Conservation (phyloP, 108 stramenopile species). For the Epipyxis sp. region DNA sequence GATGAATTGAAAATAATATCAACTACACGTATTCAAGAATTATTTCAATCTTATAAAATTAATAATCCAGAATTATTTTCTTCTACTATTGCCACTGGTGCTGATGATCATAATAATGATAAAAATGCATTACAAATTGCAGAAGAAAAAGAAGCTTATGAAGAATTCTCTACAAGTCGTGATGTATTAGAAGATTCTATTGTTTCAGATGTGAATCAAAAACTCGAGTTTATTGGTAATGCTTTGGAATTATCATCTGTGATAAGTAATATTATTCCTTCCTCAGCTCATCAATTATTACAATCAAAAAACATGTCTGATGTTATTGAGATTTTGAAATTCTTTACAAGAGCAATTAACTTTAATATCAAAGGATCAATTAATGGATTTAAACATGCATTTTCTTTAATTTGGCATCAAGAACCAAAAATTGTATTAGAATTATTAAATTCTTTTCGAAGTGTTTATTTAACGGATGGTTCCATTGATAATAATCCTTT, state of each 20-base stretch:
- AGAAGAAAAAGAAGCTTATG: background rate
- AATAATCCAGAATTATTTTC: background rate
- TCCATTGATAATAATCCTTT: background rate
- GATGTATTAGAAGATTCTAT: background rate
- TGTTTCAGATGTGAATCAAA: background rate
- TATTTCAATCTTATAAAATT: no score
- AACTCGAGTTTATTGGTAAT: background rate
- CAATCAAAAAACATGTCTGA: background rate
- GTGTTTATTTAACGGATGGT: conserved; percentile 22
- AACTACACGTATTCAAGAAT: background rate
- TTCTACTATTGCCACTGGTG: background rate
- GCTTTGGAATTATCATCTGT: background rate
- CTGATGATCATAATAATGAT: background rate
- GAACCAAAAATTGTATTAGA: background rate
- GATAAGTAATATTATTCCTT: background rate
- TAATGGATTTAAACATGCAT: background rate
- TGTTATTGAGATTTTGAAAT: conserved; percentile 7
- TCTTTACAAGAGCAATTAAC: conserved; percentile 1
- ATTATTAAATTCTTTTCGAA: background rate
- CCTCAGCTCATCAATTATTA: no score
- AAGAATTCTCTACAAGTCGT: background rate
- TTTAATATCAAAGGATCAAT: conserved; percentile 3
- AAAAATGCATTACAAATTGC: background rate
- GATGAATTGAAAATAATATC: background rate
- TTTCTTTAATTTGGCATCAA: conserved; percentile 13